These are phyloP conservation scores for Bryopsis sp. DNA, from an alignment of 139 green algal genomes.

Conservation along the genomic window DNA sequence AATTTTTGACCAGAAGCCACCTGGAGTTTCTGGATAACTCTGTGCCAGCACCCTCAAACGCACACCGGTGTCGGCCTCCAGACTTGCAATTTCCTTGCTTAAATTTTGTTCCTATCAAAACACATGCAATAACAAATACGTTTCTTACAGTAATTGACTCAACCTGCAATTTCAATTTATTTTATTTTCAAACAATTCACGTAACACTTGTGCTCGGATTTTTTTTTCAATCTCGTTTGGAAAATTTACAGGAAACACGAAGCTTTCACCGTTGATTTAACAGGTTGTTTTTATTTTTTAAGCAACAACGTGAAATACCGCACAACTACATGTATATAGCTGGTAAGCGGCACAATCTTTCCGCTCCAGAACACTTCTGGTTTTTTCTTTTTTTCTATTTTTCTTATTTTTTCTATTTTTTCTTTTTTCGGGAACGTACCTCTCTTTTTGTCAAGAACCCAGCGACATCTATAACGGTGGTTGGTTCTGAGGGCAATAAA, in stretches of 20 bases:
- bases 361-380: too few relatives aligned
- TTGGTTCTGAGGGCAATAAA: slow-evolving; percentile 74
- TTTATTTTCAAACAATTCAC: too few relatives aligned
- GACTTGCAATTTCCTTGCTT: slow-evolving; percentile 36
- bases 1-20: slow-evolving; percentile 18
- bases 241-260: neutral
- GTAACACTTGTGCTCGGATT: neutral
- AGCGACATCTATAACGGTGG: slow-evolving; percentile 86
- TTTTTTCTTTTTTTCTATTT: too few relatives aligned
- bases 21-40: slow-evolving; percentile 94
- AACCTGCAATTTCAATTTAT: too few relatives aligned
- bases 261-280: neutral
- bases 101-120: slow-evolving; percentile 61
- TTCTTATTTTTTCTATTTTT: too few relatives aligned
- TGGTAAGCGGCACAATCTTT: too few relatives aligned
- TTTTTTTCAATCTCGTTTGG: neutral
- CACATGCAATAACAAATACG: neutral
- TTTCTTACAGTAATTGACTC: too few relatives aligned
- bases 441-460: slow-evolving; percentile 79
- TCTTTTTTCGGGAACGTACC: too few relatives aligned
- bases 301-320: too few relatives aligned
- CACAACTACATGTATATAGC: too few relatives aligned
- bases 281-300: too few relatives aligned
- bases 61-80: slow-evolving; percentile 88
- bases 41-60: slow-evolving; percentile 91